Percentiles rank a stretch among this genome's conserved stretches.
Conservation (phyloP, 352 stramenopile species). For the Halophytophthora polymorphica region DNA sequence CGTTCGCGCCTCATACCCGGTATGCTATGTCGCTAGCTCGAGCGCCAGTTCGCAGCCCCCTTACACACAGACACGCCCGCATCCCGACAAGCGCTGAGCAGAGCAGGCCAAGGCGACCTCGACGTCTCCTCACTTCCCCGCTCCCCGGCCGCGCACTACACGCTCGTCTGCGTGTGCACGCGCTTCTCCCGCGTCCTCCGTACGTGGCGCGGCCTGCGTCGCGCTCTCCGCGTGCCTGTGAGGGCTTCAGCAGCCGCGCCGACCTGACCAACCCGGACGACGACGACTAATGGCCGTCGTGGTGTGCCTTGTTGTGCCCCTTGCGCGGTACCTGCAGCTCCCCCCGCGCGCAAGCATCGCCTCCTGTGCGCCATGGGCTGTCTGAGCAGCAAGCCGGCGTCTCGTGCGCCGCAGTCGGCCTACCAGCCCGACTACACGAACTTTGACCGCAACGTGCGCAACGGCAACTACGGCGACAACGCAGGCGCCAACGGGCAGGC, state of each 20-base stretch:
- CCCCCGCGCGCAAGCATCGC: slow-evolving; percentile 12
- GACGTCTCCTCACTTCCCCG: too few species aligned
- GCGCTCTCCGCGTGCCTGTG: too few species aligned
- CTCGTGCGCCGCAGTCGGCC: slow-evolving; percentile 9
- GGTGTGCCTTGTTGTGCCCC: too few species aligned
- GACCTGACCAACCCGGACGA: too few species aligned
- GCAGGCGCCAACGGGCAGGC: neutral
- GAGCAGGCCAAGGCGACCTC: too few species aligned
- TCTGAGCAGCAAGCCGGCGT: slow-evolving; percentile 27
- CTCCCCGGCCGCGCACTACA: neutral
- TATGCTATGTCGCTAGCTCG: neutral
- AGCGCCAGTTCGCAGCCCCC: neutral
- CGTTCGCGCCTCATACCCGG: too few species aligned
- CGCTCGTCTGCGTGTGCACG: neutral
- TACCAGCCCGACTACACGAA: slow-evolving; percentile 37
- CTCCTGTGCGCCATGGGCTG: slow-evolving; percentile 32
- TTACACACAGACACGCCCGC: neutral
- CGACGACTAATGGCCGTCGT: too few species aligned
- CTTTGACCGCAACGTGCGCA: slow-evolving; percentile 29
- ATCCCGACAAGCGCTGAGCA: neutral
- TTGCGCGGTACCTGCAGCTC: too few species aligned
- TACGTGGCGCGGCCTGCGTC: too few species aligned
- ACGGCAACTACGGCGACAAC: slow-evolving; percentile 11
- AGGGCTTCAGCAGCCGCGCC: too few species aligned
- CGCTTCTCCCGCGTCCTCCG: neutral